Evolutionary conservation across 225 moss, liverwort and hornwort species (phyloP).

Genomic region (Straminergon stramineum): DNA sequence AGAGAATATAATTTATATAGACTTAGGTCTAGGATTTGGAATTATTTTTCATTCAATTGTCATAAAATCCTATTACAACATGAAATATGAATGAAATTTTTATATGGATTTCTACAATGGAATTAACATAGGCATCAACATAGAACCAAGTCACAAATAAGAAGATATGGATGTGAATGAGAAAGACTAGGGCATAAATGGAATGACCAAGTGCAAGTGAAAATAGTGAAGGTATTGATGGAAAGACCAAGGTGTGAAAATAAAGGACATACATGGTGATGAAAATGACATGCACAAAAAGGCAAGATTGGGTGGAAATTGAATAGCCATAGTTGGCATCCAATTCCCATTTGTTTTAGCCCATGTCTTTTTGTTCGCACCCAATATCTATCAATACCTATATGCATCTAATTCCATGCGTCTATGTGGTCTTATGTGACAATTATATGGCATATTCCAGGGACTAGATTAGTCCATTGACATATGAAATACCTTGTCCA

Average conservation of each 20-base stretch:
- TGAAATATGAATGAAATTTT: neutral
- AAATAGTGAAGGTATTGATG: neutral
- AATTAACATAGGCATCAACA: neutral
- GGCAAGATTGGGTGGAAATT: accelerated
- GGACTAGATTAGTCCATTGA: neutral
- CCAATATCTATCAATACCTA: neutral
- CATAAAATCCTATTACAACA: no score
- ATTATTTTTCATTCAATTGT: neutral
- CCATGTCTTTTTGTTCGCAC: neutral
- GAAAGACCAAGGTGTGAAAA: neutral
- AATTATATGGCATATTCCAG: neutral
- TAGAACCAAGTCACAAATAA: neutral
- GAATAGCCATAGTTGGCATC: accelerated
- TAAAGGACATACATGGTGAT: accelerated
- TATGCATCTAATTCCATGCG: neutral
- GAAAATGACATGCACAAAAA: neutral
- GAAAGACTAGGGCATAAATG: accelerated
- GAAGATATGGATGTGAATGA: neutral
- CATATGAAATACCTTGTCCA: neutral
- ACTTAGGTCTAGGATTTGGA: neutral
- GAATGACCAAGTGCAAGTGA: accelerated
- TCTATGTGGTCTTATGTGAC: accelerated
- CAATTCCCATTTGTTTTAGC: neutral
- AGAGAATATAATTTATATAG: neutral
- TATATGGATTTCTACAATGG: accelerated